phyloP scores from a whole-genome alignment of 225 moss, liverwort and hornwort species.

The Asterella californica region DNA sequence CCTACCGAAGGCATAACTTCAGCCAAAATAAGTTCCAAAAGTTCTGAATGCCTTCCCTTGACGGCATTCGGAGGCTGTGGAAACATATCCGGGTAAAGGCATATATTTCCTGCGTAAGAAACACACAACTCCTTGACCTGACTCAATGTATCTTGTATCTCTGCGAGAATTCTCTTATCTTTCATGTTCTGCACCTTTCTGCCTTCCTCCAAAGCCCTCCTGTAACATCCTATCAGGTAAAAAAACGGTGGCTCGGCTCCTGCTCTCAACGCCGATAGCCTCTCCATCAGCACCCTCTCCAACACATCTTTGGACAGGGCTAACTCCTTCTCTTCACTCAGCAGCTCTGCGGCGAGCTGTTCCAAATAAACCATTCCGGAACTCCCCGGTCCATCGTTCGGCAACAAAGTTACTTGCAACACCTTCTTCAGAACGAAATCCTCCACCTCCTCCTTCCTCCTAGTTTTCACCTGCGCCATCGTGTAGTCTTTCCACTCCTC shows the following conservation, averaged over 20 bases:
- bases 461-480: constrained; percentile 66
- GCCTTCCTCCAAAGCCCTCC: constrained; percentile 70
- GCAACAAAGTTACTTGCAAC: constrained; percentile 66
- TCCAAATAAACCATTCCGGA: constrained; percentile 59
- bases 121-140: constrained; percentile 85
- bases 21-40: constrained; percentile 63
- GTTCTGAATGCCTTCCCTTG: constrained; percentile 44
- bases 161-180: constrained; percentile 70
- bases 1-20: constrained; percentile 62
- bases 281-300: constrained; percentile 86
- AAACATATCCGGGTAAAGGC: constrained; percentile 79
- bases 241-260: constrained; percentile 60
- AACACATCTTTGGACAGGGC: constrained; percentile 58
- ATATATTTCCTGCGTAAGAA: constrained; percentile 75
- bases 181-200: constrained; percentile 75
- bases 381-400: constrained; percentile 35
- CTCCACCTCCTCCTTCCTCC: constrained; percentile 67
- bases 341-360: constrained; percentile 79
- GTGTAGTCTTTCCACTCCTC: constrained; percentile 1
- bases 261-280: constrained; percentile 42
- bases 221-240: constrained; percentile 77
- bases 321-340: constrained; percentile 60
- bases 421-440: constrained; percentile 70
- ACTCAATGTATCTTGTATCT: constrained; percentile 68
- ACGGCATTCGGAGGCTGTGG: constrained; percentile 56